These are phyloP conservation scores for Dichomitus squalens DNA, from an alignment of 1,284 basidiomycete genomes.

Conservation along the genomic window DNA sequence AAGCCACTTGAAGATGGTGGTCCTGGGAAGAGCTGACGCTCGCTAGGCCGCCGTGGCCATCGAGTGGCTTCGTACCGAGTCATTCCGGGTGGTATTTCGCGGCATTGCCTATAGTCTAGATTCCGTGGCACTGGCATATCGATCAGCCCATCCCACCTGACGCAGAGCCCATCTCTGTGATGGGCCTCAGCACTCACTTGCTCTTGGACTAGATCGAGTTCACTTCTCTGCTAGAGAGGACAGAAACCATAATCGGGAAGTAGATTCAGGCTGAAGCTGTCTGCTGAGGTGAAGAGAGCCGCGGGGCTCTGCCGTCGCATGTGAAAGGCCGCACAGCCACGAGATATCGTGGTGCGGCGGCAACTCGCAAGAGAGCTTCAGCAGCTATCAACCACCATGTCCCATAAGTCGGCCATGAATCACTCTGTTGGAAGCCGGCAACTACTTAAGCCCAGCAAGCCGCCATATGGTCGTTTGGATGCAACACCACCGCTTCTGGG, in stretches of 20 bases:
- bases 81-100: neutral
- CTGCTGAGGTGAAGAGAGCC: neutral
- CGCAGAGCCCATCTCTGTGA: neutral
- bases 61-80: neutral
- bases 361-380: neutral
- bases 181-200: neutral
- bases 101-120: neutral
- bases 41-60: neutral
- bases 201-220: no score
- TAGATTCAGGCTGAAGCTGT: neutral
- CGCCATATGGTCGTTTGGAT: neutral
- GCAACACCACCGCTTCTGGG: neutral
- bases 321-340: constrained; percentile 3
- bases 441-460: neutral
- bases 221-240: no score
- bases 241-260: neutral
- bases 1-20: neutral
- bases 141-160: neutral
- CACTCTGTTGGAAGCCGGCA: neutral
- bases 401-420: neutral
- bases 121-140: neutral
- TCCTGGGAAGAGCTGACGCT: neutral
- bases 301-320: neutral
- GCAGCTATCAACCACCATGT: neutral
- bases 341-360: neutral